phyloP scores from a whole-genome alignment of 768 basidiomycete species.

The Rhodotorula graminis region DNA sequence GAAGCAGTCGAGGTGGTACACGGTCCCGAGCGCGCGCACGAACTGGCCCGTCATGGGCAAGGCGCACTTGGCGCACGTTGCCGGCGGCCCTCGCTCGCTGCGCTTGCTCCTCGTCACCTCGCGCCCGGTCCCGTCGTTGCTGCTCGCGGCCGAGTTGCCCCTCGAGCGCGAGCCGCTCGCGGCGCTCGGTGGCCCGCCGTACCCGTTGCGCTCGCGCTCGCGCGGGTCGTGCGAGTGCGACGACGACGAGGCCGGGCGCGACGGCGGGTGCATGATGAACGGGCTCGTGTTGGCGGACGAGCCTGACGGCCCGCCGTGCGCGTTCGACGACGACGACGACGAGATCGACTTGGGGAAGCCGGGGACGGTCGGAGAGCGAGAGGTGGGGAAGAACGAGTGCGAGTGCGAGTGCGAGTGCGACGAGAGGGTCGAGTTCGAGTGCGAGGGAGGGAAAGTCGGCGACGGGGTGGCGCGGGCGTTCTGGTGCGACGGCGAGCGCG shows the following conservation, averaged over 20 bases:
- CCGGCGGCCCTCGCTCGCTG: constrained; percentile 1
- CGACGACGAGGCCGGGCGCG: constrained; percentile 3
- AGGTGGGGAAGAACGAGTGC: not conserved
- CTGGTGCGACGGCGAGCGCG: not conserved
- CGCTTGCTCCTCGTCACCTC: not conserved
- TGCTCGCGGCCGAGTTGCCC: not conserved
- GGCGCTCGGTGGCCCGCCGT: no score
- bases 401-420: constrained; percentile 20
- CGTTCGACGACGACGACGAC: not conserved
- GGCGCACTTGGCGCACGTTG: constrained; percentile 48
- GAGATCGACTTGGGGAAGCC: not conserved
- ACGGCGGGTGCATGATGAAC: constrained; percentile 1
- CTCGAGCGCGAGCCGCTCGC: not conserved
- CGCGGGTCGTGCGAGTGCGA: not conserved
- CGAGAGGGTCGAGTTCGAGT: constrained; percentile 15
- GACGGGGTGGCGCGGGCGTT: not conserved
- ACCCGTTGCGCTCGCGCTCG: no score
- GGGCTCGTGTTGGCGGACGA: not conserved
- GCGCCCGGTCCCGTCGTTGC: not conserved
- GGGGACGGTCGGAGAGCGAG: not conserved
- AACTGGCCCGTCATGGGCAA: constrained; percentile 79
- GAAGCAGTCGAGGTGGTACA: constrained; percentile 97
- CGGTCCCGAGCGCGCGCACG: constrained; percentile 85
- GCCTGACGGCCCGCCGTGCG: not conserved
- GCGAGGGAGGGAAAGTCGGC: constrained; percentile 14